A percentile compares a stretch with the other conserved stretches of the same genome.
phyloP scores from a whole-genome alignment of 176 grass and related monocot genomes.

The Musa acuminata region DNA sequence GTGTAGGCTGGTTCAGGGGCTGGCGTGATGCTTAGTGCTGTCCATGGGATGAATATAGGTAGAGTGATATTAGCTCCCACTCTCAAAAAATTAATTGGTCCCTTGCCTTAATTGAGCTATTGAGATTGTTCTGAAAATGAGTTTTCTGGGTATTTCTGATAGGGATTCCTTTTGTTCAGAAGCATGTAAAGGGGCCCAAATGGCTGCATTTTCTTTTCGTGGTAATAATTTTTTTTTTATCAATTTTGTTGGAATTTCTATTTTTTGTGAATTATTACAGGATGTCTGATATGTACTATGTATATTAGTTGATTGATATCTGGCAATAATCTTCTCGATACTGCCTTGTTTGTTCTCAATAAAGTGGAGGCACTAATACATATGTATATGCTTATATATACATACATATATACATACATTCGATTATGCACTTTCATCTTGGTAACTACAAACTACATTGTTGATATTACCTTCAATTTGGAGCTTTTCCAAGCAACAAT shows the following conservation, averaged over 20 bases:
- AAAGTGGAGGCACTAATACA: not conserved
- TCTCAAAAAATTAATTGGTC: not conserved
- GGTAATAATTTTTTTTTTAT: constrained; percentile 28
- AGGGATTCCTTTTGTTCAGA: constrained; percentile 87
- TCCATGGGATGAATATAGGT: constrained; percentile 82
- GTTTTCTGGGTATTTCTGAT: not conserved
- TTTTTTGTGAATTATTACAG: no score
- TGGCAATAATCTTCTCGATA: not conserved
- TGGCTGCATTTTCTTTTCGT: constrained; percentile 73
- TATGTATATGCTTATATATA: not conserved
- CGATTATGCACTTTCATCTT: not conserved
- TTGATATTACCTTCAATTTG: no score
- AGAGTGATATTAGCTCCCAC: not conserved
- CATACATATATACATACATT: not conserved
- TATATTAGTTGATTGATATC: not conserved
- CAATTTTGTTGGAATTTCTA: not conserved
- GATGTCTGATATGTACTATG: not conserved
- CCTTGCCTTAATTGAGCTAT: not conserved
- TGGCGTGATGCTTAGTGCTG: constrained; percentile 74
- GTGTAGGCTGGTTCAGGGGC: constrained; percentile 63
- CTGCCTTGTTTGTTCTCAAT: not conserved
- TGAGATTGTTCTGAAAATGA: not conserved
- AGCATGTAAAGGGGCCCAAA: constrained; percentile 77
- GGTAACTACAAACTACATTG: no score
- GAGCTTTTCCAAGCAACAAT: no score